Evolutionary conservation across 495 filamentous ascomycete species (phyloP).

Genomic region (Astrothelium subdiscretum): DNA sequence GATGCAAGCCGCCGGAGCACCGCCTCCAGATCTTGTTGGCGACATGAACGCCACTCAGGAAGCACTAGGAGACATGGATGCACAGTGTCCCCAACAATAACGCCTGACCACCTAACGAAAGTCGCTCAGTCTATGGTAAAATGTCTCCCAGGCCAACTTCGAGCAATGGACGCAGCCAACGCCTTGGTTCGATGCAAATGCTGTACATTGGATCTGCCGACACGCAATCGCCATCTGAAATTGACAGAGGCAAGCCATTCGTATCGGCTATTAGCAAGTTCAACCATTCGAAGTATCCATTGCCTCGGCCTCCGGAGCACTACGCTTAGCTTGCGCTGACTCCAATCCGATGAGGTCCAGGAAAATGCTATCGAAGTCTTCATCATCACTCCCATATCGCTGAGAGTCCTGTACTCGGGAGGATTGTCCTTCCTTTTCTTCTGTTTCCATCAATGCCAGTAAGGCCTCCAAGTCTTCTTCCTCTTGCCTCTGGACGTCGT

Average conservation of each 20-base stretch:
- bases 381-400: constrained; percentile 32
- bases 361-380: constrained; percentile 50
- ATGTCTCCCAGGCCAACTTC: neutral
- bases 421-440: constrained; percentile 15
- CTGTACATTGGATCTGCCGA: neutral
- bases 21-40: constrained; percentile 79
- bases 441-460: constrained; percentile 32
- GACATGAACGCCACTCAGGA: constrained; percentile 74
- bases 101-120: neutral
- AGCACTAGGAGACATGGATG: constrained; percentile 55
- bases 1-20: constrained; percentile 95
- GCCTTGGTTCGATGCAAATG: neutral
- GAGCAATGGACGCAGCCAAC: neutral
- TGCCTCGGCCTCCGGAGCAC: constrained; percentile 6
- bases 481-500: constrained; percentile 42
- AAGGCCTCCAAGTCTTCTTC: constrained; percentile 48
- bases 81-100: constrained; percentile 63
- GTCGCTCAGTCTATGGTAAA: constrained; percentile 1
- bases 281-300: constrained; percentile 9
- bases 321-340: constrained; percentile 6
- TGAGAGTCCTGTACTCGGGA: constrained; percentile 7
- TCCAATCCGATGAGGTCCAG: constrained; percentile 32
- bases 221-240: neutral
- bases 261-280: neutral
- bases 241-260: neutral